Evolutionary conservation across 352 stramenopile genomes (phyloP), one percentile per base, ranked within the genome.

Genomic region (Phytopythium ostracodes): DNA sequence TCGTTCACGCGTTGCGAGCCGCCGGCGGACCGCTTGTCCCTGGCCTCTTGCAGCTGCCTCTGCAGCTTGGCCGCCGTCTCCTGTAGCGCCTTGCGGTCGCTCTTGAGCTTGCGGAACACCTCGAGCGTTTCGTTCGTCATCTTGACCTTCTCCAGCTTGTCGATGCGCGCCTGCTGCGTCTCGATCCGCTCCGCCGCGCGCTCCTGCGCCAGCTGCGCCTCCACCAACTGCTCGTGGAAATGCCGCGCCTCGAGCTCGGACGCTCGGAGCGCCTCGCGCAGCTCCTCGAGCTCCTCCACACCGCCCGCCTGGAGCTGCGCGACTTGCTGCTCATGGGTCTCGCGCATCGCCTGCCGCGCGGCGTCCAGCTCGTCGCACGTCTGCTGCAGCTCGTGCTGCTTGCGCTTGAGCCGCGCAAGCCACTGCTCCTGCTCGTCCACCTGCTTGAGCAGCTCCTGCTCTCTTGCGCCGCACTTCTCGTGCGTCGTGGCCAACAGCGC

Each of bases 111-210:
- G 4, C 72, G 80, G 68, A 90, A 92, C 46, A 91, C 50, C 47
- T 88, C 75, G 27, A 89, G 67, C 24, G 70, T 89, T 36, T 88
- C 81, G 0, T 70, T 91, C 10, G 83, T 92, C 83, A 92, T 92
- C 68, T 92, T 92, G 22, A 91, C 81, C 65, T 88, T 85, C 38
- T 92, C 83, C 38, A 92, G 73, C 65, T 90, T 91, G 42, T 88
- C 79, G 29, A 92, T 87, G 47, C 83, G 81, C 53, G 72, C 65
- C 36, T 78, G 77, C 59, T 92, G 83, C 12, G 73, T 76, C 42
- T 79, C 76, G 0, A 84, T 58, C 42, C 87, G 60, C 40, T 74
- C 64, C 17, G 81, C 71, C 59, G 86, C 63, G 17, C 71, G 65
- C 49, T 87, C 75, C 47, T 83, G 80, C 18, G 66, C 63, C 24